These are phyloP conservation scores for Fomitopsis schrenkii DNA, from an alignment of 1,284 basidiomycete species.

Conservation along the genomic window DNA sequence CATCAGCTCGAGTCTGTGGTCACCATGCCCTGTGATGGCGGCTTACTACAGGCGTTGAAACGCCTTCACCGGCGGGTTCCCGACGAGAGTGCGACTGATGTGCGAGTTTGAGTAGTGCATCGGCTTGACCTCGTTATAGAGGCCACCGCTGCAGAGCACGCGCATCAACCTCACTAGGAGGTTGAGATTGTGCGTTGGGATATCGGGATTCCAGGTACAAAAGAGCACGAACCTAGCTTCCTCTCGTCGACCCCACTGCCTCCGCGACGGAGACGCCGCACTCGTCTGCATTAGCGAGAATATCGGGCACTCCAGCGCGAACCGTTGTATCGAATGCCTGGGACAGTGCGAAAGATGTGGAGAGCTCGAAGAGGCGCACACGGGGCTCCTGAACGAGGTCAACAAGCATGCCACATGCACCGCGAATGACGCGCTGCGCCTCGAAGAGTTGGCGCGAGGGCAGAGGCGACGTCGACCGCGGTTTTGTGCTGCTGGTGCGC, in stretches of 20 bases:
- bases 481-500: background rate
- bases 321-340: slow-evolving; percentile 12
- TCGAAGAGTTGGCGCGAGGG: slow-evolving; percentile 11
- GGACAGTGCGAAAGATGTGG: slow-evolving; percentile 5
- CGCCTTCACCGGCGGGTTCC: background rate
- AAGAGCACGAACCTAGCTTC: slow-evolving; percentile 7
- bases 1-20: background rate
- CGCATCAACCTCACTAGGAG: slow-evolving; percentile 1
- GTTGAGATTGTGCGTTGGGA: background rate
- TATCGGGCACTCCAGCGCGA: slow-evolving; percentile 10
- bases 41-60: background rate
- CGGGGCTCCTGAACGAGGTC: slow-evolving; percentile 13
- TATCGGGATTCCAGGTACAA: background rate
- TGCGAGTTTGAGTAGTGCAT: slow-evolving; percentile 7
- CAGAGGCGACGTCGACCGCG: background rate
- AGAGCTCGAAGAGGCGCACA: slow-evolving; percentile 11
- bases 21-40: no score
- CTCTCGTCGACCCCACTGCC: slow-evolving; percentile 4
- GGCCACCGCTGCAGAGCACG: slow-evolving; percentile 3
- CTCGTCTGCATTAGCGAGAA: slow-evolving; percentile 9
- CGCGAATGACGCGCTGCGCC: slow-evolving; percentile 7
- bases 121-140: slow-evolving; percentile 9
- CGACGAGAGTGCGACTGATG: slow-evolving; percentile 5
- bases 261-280: slow-evolving; percentile 6
- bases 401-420: slow-evolving; percentile 7